These are phyloP conservation scores for Fusarium illudens DNA, from an alignment of 2,329 filamentous ascomycete species.

Conservation along the genomic window DNA sequence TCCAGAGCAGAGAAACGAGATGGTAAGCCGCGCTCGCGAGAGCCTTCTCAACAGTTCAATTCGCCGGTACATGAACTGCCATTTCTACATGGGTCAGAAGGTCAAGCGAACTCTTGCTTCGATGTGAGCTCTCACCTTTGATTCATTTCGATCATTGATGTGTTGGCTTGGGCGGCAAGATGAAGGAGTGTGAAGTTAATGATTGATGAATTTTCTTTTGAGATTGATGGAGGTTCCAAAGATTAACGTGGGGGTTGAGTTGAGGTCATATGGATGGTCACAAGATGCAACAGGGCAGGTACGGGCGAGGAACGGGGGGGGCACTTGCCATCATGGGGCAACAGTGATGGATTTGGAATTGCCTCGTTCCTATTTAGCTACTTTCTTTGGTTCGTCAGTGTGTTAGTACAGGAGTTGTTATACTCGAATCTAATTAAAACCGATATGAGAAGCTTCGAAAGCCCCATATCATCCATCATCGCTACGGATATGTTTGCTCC, in stretches of 20 bases:
- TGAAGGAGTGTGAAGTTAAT: background rate
- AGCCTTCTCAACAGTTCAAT: slow-evolving; percentile 47
- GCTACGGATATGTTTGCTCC: background rate
- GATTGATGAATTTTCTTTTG: background rate
- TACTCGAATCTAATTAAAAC: background rate
- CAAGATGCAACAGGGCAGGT: background rate
- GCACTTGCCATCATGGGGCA: background rate
- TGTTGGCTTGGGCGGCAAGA: background rate
- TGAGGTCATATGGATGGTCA: background rate
- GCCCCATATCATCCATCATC: background rate
- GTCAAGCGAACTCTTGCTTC: background rate
- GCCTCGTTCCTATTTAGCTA: background rate
- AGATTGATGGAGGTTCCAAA: background rate
- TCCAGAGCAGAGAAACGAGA: slow-evolving; percentile 45
- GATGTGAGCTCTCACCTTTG: background rate
- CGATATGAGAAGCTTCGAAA: background rate
- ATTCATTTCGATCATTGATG: background rate
- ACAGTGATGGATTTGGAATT: background rate
- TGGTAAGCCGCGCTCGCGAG: slow-evolving; percentile 45
- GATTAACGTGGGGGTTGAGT: background rate
- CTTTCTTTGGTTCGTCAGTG: background rate
- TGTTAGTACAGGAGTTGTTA: background rate
- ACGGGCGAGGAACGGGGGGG: background rate
- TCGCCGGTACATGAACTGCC: slow-evolving; percentile 55
- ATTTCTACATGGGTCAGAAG: slow-evolving; percentile 57